phyloP scores from a whole-genome alignment of 441 rosid species.

The Aleurites moluccanus region DNA sequence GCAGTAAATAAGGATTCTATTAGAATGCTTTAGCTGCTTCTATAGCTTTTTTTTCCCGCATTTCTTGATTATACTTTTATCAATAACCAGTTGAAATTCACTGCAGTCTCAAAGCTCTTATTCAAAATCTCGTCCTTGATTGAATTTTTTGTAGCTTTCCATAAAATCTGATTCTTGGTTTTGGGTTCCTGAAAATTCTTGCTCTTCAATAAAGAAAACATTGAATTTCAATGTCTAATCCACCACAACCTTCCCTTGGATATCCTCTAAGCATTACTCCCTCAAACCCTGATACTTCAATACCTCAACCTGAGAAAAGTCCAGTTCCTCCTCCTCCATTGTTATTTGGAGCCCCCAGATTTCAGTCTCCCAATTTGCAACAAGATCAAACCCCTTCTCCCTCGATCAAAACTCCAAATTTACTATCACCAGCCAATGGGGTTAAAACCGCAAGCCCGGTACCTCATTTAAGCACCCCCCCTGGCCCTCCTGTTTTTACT shows the following conservation, averaged over 20 bases:
- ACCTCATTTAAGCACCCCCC: constrained; percentile 89
- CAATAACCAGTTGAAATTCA: constrained; percentile 18
- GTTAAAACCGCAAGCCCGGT: constrained; percentile 59
- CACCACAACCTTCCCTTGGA: constrained; percentile 47
- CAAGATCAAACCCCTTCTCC: constrained; percentile 70
- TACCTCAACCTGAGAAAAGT: constrained; percentile 44
- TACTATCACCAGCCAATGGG: constrained; percentile 65
- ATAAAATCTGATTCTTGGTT: constrained; percentile 8
- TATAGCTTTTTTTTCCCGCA: neutral
- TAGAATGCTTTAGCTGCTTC: constrained; percentile 9
- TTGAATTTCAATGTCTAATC: constrained; percentile 56
- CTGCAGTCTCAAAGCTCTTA: constrained; percentile 3
- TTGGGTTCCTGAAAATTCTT: neutral
- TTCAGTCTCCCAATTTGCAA: constrained; percentile 58
- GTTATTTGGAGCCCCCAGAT: constrained; percentile 59
- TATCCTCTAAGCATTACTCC: constrained; percentile 42
- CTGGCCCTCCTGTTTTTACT: constrained; percentile 88
- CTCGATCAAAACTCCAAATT: constrained; percentile 45
- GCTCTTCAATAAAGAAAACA: neutral
- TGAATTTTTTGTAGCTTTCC: constrained; percentile 10
- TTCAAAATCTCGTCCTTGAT: constrained; percentile 7
- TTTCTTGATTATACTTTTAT: constrained; percentile 16
- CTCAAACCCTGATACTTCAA: constrained; percentile 44
- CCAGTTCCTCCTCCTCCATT: constrained; percentile 45
- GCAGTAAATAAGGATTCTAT: neutral